Evolutionary conservation across 2,329 filamentous ascomycete genomes (phyloP), one percentile per base, ranked within the genome.

Genomic region (Parastagonospora avenae): DNA sequence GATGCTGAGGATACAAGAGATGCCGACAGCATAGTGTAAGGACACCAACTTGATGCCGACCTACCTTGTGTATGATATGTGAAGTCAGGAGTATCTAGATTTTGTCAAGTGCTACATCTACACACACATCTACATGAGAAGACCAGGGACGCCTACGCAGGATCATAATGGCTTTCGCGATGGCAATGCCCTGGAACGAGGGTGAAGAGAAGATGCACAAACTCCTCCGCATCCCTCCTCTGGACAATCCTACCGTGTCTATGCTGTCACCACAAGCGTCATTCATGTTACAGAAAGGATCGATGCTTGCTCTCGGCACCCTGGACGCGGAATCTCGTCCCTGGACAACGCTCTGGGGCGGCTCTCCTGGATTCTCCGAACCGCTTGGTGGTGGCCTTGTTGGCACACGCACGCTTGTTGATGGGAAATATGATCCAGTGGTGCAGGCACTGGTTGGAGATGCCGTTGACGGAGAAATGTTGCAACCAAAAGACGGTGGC

Each of bases 321-420:
- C 74, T 92, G 1, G 90, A 94, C 64, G 71, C 75, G 2, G 64
- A 85, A 15, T 81, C 82, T 2, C 77, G 83, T 15, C 90, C 89
- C 1, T 95, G 91, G 91, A 88, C 87, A 12, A 88, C 88, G 0
- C 56, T 95, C 7, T 89, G 88, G 85, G 90, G 90, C n/a, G 91
- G 91, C 12, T 78, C 86, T 50, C 73, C 81, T 1, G 89, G 88
- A 0, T 89, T 93, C 59, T 84, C 85, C 0, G 78, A 81, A 41
- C 81, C 84, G 0, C 74, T 92, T 0, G 85, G 84, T 2, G 77
- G 82, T 35, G 81, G 78, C 1, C 79, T 90, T 8, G 77, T 95
- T 3, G 89, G 85, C 1, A 76, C 92, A 1, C 80, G 81, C 38
- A 83, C 82, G 4, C 68, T 79, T 0, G 85, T 91, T 2, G 86